These are phyloP conservation scores for Fusarium neocosmosporiellum DNA, from an alignment of 2,329 filamentous ascomycete genomes.

Conservation along the genomic window DNA sequence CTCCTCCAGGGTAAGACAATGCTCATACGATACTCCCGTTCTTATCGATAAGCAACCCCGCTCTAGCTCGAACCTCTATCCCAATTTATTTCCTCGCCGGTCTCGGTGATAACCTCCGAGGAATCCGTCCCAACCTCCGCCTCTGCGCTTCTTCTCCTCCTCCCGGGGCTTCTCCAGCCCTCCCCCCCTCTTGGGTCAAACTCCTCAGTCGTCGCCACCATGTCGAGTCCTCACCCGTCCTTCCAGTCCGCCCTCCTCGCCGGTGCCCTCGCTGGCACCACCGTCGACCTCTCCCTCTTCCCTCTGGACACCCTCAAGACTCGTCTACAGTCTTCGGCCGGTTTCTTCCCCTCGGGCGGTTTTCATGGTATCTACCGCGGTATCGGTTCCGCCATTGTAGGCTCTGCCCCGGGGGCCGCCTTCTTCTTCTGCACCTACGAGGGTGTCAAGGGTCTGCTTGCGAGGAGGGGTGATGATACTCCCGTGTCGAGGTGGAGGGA, in stretches of 20 bases:
- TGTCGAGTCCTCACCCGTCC: constrained; percentile 47
- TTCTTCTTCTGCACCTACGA: constrained; percentile 99
- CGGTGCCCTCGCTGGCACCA: constrained; percentile 91
- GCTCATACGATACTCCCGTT: constrained; percentile 1
- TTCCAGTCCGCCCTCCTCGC: constrained; percentile 76
- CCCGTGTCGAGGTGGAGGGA: constrained; percentile 37
- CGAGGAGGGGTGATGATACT: constrained; percentile 41
- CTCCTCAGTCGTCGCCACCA: background rate
- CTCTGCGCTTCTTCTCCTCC: background rate
- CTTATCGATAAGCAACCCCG: constrained; percentile 42
- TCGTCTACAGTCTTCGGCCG: constrained; percentile 84
- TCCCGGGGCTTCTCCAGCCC: constrained; percentile 13
- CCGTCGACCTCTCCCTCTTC: constrained; percentile 95
- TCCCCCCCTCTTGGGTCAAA: background rate
- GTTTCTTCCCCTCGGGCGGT: constrained; percentile 86
- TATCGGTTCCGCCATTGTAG: constrained; percentile 88
- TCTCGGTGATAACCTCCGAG: constrained; percentile 39
- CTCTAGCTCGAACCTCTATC: constrained; percentile 12
- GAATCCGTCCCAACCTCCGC: constrained; percentile 4
- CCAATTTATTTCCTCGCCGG: constrained; percentile 38
- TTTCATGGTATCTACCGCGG: constrained; percentile 94
- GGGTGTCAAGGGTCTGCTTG: constrained; percentile 70
- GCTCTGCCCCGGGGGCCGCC: constrained; percentile 91
- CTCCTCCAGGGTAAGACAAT: constrained; percentile 24
- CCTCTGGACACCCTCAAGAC: constrained; percentile 99